Percentiles rank a stretch among this genome's conserved stretches.
phyloP scores from a whole-genome alignment of 345 rosid genomes.

The Salix udensis region DNA sequence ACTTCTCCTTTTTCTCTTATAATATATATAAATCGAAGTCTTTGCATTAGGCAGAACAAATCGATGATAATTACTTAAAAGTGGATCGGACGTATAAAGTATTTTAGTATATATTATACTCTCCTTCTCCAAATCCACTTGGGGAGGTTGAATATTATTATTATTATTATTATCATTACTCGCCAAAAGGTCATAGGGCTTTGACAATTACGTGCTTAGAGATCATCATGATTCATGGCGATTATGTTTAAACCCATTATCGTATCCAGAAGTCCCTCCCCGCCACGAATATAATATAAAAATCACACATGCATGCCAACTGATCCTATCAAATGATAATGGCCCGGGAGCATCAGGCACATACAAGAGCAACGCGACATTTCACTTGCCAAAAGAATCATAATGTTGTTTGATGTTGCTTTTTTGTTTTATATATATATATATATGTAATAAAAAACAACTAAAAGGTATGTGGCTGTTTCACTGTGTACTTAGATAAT shows the following conservation, averaged over 20 bases:
- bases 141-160: conserved; percentile 26
- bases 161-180: conserved; percentile 26
- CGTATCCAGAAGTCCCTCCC: not conserved
- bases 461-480: no score
- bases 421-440: no score
- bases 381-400: conserved; percentile 8
- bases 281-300: not conserved
- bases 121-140: conserved; percentile 12
- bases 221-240: conserved; percentile 23
- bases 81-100: not conserved
- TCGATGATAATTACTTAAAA: not conserved
- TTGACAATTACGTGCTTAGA: conserved; percentile 36
- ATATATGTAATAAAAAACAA: no score
- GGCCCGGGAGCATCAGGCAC: not conserved
- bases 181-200: conserved; percentile 42
- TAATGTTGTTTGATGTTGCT: conserved; percentile 2
- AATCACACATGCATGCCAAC: conserved; percentile 13
- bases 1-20: not conserved
- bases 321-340: conserved; percentile 14
- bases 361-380: not conserved
- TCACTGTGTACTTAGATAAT: no score
- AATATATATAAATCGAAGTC: not conserved
- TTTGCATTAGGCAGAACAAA: not conserved
- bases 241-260: conserved; percentile 7
- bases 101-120: no score